These are phyloP conservation scores for Penicillium sp. DNA, from an alignment of 2,329 filamentous ascomycete genomes.

Conservation along the genomic window DNA sequence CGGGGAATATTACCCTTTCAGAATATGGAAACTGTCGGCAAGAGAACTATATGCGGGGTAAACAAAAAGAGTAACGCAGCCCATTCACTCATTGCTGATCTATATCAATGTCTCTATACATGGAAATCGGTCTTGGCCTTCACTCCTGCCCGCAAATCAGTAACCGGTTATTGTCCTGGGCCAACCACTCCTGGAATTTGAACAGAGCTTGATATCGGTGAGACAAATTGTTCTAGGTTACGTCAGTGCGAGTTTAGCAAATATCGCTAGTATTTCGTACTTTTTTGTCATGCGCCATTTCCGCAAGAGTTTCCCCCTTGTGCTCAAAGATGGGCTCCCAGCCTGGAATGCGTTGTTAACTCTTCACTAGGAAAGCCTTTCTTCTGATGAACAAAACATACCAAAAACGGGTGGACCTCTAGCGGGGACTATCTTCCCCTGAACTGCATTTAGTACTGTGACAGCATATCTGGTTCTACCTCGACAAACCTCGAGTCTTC, in stretches of 20 bases:
- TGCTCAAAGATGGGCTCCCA: slow-evolving; percentile 93
- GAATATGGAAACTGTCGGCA: slow-evolving; percentile 1
- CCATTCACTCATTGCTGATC: neutral
- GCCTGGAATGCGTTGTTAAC: slow-evolving; percentile 49
- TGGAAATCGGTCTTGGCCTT: neutral
- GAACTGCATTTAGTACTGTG: slow-evolving; percentile 35
- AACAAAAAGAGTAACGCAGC: neutral
- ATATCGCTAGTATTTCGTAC: slow-evolving; percentile 4
- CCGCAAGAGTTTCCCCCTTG: slow-evolving; percentile 78
- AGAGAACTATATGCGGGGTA: neutral
- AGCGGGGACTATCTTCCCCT: slow-evolving; percentile 73
- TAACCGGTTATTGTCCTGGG: neutral
- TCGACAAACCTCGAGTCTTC: slow-evolving; percentile 36
- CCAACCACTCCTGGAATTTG: slow-evolving; percentile 17
- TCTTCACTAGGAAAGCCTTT: neutral
- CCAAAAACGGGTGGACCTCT: slow-evolving; percentile 76
- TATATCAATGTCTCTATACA: neutral
- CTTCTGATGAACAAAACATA: slow-evolving; percentile 36
- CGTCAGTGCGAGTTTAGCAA: neutral
- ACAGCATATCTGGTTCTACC: slow-evolving; percentile 51
- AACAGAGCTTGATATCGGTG: slow-evolving; percentile 15
- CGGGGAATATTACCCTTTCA: slow-evolving; percentile 22
- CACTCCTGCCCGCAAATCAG: neutral
- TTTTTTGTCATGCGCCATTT: slow-evolving; percentile 74
- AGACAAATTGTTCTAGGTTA: slow-evolving; percentile 16